Evolutionary conservation across 1,284 basidiomycete genomes (phyloP), one percentile per base, ranked within the genome.

Genomic region (Microstroma glucosiphilum): DNA sequence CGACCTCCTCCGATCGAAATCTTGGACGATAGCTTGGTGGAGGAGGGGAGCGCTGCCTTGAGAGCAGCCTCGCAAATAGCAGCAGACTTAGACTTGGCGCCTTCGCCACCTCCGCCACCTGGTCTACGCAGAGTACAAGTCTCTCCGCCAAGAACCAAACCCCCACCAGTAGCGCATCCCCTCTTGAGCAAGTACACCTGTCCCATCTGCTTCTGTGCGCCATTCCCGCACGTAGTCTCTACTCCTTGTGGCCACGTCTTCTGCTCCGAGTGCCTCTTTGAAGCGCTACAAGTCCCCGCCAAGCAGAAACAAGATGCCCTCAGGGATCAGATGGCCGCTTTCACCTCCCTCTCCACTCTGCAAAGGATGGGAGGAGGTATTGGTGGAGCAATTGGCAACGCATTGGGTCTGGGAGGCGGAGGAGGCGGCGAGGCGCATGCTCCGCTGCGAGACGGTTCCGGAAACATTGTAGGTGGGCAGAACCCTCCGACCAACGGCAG

Each of bases 151-250:
- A 17, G 43, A 48, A 48, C 43, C 15, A 48, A 48, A 13, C 51
- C 51, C 7, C 51, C 51, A 21, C 15, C 25, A 3, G 51, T 54
- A 17, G 51, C 51, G 7, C 65, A 69, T 41, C 60, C 66, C 7
- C 62, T 76, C 15, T 59, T 74, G 1, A 71, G 69, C 13, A 71
- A 61, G 7, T 77, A 71, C 58, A 64, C 62, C 0, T 77, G 75
- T 53, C 73, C 75, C 7, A 73, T 77, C 63, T 77, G 75, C 61
- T 71, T 77, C 26, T 69, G 71, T 19, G 61, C 73, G 6, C 73
- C 73, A 6, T 67, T 51, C 12, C 66, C 71, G 17, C 55, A 67
- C 12, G 60, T 57, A 26, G 61, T 70, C 40, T 72, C 75, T 6
- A 54, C 51, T 23, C 69, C 73, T 2, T 77, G 75, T 55, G 75